phyloP scores from a whole-genome alignment of 176 grass and related monocot species.

The Poa pratensis region DNA sequence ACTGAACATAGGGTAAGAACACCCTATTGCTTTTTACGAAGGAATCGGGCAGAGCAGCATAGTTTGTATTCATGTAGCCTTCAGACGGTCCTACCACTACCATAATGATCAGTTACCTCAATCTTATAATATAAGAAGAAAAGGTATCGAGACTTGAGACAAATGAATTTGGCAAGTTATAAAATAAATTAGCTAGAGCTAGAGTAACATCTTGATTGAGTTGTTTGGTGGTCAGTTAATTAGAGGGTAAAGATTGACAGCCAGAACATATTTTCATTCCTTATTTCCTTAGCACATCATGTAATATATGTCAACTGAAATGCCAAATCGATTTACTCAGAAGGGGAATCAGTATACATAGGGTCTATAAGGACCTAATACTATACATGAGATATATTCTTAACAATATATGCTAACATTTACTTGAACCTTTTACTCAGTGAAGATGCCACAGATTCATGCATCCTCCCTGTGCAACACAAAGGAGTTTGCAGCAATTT shows the following conservation, averaged over 20 bases:
- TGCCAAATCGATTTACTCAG: too few relatives aligned
- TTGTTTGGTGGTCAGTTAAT: slow-evolving; percentile 8
- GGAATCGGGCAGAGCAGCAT: background rate
- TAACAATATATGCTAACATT: background rate
- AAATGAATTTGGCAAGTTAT: slow-evolving; percentile 8
- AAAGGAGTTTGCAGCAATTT: slow-evolving; percentile 4
- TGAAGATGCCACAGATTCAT: background rate
- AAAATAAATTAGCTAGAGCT: background rate
- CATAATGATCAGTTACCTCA: background rate
- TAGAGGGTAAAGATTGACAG: background rate
- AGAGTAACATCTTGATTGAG: background rate
- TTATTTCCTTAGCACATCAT: background rate
- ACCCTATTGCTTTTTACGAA: slow-evolving; percentile 13
- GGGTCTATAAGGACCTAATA: too few relatives aligned
- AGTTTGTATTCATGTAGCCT: slow-evolving; percentile 16
- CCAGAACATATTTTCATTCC: background rate
- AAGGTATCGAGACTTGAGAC: background rate
- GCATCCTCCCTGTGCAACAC: background rate
- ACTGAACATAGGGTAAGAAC: slow-evolving; percentile 29
- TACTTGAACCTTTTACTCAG: background rate
- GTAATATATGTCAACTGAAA: background rate
- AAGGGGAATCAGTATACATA: too few relatives aligned
- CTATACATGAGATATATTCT: too few relatives aligned
- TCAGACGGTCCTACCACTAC: slow-evolving; percentile 7
- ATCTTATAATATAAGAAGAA: background rate